phyloP scores from a whole-genome alignment of 1,284 basidiomycete species.

The Amylostereum areolatum region DNA sequence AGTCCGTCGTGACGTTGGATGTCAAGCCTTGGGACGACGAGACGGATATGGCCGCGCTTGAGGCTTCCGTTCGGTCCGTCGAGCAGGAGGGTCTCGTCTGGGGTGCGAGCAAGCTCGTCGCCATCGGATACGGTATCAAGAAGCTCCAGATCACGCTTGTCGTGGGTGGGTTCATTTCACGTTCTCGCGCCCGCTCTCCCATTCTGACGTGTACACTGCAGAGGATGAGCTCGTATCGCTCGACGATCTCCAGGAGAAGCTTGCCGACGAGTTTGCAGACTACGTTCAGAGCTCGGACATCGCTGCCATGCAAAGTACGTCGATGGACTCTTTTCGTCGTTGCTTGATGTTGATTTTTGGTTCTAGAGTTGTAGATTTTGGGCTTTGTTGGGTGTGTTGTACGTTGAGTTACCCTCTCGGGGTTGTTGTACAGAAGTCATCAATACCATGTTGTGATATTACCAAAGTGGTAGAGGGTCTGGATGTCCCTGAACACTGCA shows the following conservation, averaged over 20 bases:
- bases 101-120: conserved; percentile 88
- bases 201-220: conserved; percentile 22
- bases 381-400: too few relatives aligned
- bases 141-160: conserved; percentile 95
- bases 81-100: conserved; percentile 92
- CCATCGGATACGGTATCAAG: conserved; percentile 90
- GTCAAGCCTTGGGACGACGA: conserved; percentile 99
- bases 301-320: conserved; percentile 84
- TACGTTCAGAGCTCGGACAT: conserved; percentile 94
- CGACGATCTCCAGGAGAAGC: conserved; percentile 91
- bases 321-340: background rate
- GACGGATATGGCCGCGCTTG: conserved; percentile 91
- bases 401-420: too few relatives aligned
- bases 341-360: too few relatives aligned
- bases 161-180: conserved; percentile 62
- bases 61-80: conserved; percentile 81
- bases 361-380: too few relatives aligned
- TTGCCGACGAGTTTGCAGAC: conserved; percentile 80
- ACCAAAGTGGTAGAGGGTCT: too few relatives aligned
- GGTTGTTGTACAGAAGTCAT: too few relatives aligned
- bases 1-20: conserved; percentile 94
- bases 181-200: background rate
- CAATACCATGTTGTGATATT: too few relatives aligned
- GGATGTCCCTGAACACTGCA: too few relatives aligned
- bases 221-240: conserved; percentile 94